These are phyloP conservation scores for Russula sp. DNA, from an alignment of 768 basidiomycete species.

Conservation along the genomic window DNA sequence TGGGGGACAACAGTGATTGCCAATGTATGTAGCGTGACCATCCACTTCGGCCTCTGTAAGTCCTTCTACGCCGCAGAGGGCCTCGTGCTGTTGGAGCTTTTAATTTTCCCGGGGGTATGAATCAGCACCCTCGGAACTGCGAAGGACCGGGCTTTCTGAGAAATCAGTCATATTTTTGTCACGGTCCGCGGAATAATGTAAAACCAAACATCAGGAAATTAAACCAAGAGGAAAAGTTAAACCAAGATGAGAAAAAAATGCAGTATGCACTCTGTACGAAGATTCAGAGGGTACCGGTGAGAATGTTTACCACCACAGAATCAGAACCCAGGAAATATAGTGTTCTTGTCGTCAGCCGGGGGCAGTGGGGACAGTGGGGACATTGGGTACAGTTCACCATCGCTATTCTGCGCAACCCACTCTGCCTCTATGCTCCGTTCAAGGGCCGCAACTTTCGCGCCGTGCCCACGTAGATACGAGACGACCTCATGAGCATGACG, in stretches of 20 bases:
- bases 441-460: slow-evolving; percentile 64
- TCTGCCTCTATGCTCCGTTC: slow-evolving; percentile 51
- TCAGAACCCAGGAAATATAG: slow-evolving; percentile 4
- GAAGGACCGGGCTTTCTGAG: too few species aligned
- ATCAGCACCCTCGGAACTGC: neutral
- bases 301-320: neutral
- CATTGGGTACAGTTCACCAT: slow-evolving; percentile 53
- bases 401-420: slow-evolving; percentile 71
- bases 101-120: neutral
- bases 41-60: neutral
- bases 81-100: neutral
- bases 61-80: neutral
- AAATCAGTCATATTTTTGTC: slow-evolving; percentile 1
- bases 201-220: neutral
- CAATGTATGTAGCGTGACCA: neutral
- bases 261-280: too few species aligned
- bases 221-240: slow-evolving; percentile 9
- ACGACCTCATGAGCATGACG: slow-evolving; percentile 71
- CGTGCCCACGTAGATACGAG: slow-evolving; percentile 60
- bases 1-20: neutral
- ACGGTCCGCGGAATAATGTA: neutral
- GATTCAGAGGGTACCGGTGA: too few species aligned
- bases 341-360: slow-evolving; percentile 22
- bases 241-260: neutral
- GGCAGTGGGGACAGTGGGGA: too few species aligned